Percentiles rank a stretch among this genome's conserved stretches.
These are phyloP conservation scores for Agrostemma githago DNA, from an alignment of 148 eudicot species.

Conservation along the genomic window DNA sequence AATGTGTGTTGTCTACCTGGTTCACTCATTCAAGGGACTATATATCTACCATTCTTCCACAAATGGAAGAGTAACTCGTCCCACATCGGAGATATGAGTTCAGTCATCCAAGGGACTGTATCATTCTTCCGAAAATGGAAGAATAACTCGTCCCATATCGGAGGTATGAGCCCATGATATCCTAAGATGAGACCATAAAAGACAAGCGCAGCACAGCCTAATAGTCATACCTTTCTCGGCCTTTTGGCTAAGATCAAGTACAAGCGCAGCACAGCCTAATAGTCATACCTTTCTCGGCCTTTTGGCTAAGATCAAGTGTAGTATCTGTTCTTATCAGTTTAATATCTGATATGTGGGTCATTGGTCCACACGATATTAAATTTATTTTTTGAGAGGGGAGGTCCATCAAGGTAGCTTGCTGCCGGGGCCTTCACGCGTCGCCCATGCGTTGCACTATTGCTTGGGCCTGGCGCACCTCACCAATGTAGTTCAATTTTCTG, in stretches of 20 bases:
- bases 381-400: conserved; percentile 28
- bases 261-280: too few relatives aligned
- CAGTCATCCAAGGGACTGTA: too few relatives aligned
- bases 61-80: not conserved
- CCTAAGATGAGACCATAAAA: not conserved
- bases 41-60: too few relatives aligned
- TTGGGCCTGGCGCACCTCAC: conserved; percentile 7
- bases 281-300: conserved; percentile 34
- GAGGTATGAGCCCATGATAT: not conserved
- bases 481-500: not conserved
- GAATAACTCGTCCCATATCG: not conserved
- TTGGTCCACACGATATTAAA: conserved; percentile 46
- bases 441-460: conserved; percentile 28
- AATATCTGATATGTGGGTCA: conserved; percentile 64
- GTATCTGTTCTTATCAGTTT: conserved; percentile 85
- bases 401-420: conserved; percentile 22
- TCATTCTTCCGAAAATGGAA: too few relatives aligned
- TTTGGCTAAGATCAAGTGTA: conserved; percentile 93
- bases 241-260: conserved; percentile 93
- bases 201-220: not conserved
- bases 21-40: not conserved
- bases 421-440: conserved; percentile 14
- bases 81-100: not conserved
- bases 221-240: conserved; percentile 24
- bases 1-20: not conserved